phyloP scores from a whole-genome alignment of 164 flowering plant species.

The Nelumbo lutea region DNA sequence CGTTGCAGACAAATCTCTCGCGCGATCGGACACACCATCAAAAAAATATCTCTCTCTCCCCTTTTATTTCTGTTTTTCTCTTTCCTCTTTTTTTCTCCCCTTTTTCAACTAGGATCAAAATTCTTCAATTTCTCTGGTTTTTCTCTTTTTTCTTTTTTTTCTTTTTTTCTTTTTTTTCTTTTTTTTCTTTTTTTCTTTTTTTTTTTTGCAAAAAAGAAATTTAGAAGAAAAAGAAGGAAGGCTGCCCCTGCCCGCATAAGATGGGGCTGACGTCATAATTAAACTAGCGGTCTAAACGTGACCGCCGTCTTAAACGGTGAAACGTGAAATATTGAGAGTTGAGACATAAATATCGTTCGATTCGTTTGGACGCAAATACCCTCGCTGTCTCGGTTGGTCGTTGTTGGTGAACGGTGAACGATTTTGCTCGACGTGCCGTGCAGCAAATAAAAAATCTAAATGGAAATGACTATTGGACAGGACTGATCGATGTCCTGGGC shows the following conservation, averaged over 20 bases:
- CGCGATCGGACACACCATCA: neutral
- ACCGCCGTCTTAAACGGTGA: neutral
- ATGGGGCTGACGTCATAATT: conserved; percentile 1
- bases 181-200: neutral
- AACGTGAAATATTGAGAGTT: neutral
- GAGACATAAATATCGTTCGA: neutral
- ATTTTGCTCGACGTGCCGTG: no score
- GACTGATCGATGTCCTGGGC: no score
- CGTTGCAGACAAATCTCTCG: conserved; percentile 1
- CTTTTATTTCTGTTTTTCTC: neutral
- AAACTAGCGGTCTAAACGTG: neutral
- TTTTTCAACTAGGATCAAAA: neutral
- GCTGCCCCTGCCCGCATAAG: neutral
- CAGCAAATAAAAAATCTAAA: no score
- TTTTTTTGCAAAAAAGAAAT: neutral
- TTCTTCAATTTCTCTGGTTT: neutral
- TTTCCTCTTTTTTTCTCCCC: conserved; percentile 1
- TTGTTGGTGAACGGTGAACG: no score
- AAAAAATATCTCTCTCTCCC: conserved; percentile 2
- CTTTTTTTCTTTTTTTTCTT: neutral
- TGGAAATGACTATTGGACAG: no score
- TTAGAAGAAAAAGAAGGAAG: neutral
- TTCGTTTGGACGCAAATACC: neutral
- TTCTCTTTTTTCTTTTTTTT: neutral
- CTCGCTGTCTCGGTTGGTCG: neutral